Percentiles rank a stretch among this genome's conserved stretches.
Conservation (phyloP, 441 rosid species). For the Pelargonium exstipulatum region DNA sequence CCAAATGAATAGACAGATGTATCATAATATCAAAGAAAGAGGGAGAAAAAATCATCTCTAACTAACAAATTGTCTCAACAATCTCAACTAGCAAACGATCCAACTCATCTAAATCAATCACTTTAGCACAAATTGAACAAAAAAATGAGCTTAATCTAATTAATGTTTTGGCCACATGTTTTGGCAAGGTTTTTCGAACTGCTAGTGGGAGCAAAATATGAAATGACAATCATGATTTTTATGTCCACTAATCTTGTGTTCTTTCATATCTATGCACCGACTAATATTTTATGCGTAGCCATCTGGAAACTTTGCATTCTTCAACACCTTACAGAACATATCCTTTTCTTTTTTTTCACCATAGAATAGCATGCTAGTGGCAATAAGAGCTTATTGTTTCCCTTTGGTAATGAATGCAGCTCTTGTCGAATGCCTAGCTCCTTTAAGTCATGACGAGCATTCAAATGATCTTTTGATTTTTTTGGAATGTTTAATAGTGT, state of each 20-base stretch:
- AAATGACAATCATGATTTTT: constrained; percentile 22
- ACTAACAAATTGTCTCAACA: background rate
- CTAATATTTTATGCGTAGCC: background rate
- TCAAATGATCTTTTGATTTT: constrained; percentile 14
- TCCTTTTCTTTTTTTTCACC: background rate
- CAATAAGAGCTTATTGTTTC: background rate
- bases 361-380: background rate
- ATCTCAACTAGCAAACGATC: background rate
- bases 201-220: background rate
- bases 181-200: background rate
- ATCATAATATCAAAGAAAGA: constrained; percentile 12
- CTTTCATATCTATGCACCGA: background rate
- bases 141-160: background rate
- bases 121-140: background rate
- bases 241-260: background rate
- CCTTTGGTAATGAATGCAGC: background rate
- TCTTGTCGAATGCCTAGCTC: background rate
- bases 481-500: constrained; percentile 4
- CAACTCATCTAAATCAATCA: background rate
- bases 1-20: constrained; percentile 11
- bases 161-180: background rate
- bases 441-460: background rate
- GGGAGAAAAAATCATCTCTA: constrained; percentile 9
- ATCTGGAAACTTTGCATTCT: constrained; percentile 5
- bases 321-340: constrained; percentile 4